phyloP scores from a whole-genome alignment of 1,284 basidiomycete species.

The Leccinum solheimii region DNA sequence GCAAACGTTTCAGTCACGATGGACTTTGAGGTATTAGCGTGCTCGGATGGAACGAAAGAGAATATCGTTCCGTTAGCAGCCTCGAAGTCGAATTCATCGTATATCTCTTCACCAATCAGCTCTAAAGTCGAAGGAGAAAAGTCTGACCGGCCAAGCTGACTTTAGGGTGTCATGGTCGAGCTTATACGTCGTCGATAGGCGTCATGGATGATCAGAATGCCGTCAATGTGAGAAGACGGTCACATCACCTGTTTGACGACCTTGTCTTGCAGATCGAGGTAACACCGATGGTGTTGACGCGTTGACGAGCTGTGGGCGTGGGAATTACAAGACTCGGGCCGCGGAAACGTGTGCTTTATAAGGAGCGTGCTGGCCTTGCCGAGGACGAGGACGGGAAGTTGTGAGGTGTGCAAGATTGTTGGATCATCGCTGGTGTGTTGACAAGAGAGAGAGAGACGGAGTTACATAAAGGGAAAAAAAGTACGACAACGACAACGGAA shows the following conservation, averaged over 20 bases:
- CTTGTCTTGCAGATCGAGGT: conserved; percentile 72
- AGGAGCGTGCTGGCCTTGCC: conserved; percentile 84
- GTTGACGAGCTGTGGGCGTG: conserved; percentile 44
- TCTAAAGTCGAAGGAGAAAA: conserved; percentile 44
- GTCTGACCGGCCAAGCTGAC: conserved; percentile 53
- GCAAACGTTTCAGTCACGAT: conserved; percentile 23
- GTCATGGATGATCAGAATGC: conserved; percentile 24
- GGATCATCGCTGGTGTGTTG: too few species aligned
- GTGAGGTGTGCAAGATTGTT: too few species aligned
- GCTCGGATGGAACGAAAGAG: conserved; percentile 52
- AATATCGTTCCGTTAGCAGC: conserved; percentile 61
- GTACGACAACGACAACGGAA: conserved; percentile 63
- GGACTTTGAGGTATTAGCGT: conserved; percentile 22
- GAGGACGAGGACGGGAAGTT: conserved; percentile 54
- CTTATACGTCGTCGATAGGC: conserved; percentile 39
- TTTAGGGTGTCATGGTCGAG: conserved; percentile 55
- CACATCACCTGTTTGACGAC: conserved; percentile 48
- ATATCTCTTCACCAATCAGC: conserved; percentile 87
- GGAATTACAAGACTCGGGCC: neutral
- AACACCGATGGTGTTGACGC: conserved; percentile 71
- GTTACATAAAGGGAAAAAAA: too few species aligned
- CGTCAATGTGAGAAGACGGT: neutral
- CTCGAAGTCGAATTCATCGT: conserved; percentile 81
- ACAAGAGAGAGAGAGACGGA: too few species aligned
- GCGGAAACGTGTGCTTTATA: conserved; percentile 13